Percentiles rank a stretch among this genome's conserved stretches.
Evolutionary conservation across 768 basidiomycete genomes (phyloP).

Genomic region (Leccinum sublutescens): DNA sequence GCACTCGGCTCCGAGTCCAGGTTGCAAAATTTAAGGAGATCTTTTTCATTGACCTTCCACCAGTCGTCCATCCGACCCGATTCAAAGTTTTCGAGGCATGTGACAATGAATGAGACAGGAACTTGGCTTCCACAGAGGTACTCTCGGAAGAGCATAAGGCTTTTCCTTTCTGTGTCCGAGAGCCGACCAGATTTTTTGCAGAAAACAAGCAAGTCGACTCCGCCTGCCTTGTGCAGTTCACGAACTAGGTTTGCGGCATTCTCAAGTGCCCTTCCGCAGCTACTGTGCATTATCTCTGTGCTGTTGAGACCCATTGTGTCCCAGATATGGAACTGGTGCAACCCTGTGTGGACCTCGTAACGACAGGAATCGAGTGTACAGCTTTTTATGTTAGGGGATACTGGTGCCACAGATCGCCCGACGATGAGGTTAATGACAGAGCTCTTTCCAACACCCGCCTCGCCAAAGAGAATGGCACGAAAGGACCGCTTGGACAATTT

Average conservation of each 20-base stretch:
- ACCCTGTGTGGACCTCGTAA: conserved; percentile 24
- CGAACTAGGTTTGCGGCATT: conserved; percentile 25
- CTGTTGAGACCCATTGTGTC: conserved; percentile 33
- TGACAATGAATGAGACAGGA: conserved; percentile 39
- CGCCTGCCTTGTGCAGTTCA: conserved; percentile 25
- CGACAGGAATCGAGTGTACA: conserved; percentile 33
- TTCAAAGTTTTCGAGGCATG: conserved; percentile 32
- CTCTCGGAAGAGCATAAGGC: conserved; percentile 37
- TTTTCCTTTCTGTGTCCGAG: conserved; percentile 22
- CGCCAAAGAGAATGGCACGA: conserved; percentile 41
- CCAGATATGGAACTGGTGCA: conserved; percentile 25
- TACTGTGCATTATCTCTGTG: not conserved
- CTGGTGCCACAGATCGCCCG: conserved; percentile 21
- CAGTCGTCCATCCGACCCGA: conserved; percentile 29
- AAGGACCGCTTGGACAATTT: conserved; percentile 12
- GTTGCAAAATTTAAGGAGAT: conserved; percentile 7
- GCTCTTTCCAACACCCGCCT: conserved; percentile 41
- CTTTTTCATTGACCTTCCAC: conserved; percentile 20
- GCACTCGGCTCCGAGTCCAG: conserved; percentile 6
- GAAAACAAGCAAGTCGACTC: conserved; percentile 40
- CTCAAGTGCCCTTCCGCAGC: conserved; percentile 17
- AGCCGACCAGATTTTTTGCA: conserved; percentile 34
- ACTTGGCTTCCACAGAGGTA: conserved; percentile 37
- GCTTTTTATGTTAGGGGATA: conserved; percentile 12
- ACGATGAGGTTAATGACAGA: conserved; percentile 41